Evolutionary conservation across 2,329 filamentous ascomycete genomes (phyloP).

Genomic region (Cyclaneusma minus): DNA sequence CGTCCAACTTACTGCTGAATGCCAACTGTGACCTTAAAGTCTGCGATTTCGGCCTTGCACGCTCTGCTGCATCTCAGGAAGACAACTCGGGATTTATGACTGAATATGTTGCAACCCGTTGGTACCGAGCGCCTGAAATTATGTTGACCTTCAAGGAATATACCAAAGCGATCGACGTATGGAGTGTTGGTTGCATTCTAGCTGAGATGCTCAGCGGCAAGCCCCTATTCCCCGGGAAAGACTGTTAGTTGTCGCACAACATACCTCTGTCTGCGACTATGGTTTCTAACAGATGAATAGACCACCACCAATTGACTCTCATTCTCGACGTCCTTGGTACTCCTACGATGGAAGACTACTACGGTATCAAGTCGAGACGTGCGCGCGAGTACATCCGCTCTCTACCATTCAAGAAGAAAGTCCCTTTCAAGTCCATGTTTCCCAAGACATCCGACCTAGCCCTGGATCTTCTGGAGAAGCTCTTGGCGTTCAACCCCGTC

Average conservation of each 20-base stretch:
- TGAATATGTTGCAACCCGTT: conserved; percentile 97
- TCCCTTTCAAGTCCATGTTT: conserved; percentile 92
- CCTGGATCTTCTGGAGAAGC: conserved; percentile 84
- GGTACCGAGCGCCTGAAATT: conserved; percentile 98
- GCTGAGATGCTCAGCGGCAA: conserved; percentile 99
- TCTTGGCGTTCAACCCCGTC: conserved; percentile 93
- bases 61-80: conserved; percentile 90
- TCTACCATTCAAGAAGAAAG: conserved; percentile 99
- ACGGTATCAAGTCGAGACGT: conserved; percentile 96
- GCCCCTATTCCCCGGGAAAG: conserved; percentile 94
- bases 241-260: conserved; percentile 49
- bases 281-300: conserved; percentile 26
- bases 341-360: conserved; percentile 99
- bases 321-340: conserved; percentile 96
- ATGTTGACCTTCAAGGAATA: conserved; percentile 99
- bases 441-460: conserved; percentile 98
- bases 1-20: conserved; percentile 90
- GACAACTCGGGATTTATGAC: conserved; percentile 99
- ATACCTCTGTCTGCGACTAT: neutral
- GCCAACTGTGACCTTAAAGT: conserved; percentile 99
- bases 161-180: conserved; percentile 98
- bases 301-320: conserved; percentile 93
- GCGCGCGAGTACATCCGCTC: conserved; percentile 97
- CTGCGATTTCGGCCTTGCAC: conserved; percentile 92
- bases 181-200: conserved; percentile 96